Base-by-base conservation (phyloP, 2,329 filamentous ascomycete genomes). In the Thielaviopsis populi region DNA sequence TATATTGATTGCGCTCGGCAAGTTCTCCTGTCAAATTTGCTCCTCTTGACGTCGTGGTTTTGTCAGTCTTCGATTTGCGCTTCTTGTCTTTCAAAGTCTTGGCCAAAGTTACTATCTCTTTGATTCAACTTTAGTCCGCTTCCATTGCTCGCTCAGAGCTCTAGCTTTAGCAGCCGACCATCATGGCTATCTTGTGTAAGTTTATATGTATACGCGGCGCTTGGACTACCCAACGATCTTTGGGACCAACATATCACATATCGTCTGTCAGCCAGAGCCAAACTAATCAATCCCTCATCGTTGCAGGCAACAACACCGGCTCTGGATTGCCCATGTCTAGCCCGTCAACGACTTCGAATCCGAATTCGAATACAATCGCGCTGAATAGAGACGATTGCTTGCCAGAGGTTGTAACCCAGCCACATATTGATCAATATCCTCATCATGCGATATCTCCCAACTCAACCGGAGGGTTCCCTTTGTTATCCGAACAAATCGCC, bases 171-270 rank as follows among this genome's bases (percentile, higher is more conserved):
- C 42, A 46, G 17, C n/a, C 42, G 3, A 4, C 6, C 37, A 56
- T 33, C 27, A 56, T 56, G 53, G 53, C 24, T 33, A 56, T 56
- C n/a, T 2, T 56, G n/a, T 56, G 53, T 56, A 56, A 56, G 53
- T 37, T 56, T 15, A 15, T 8, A 24, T 33, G 15, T 56, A 10
- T 37, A 37, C 30, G 8, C 8, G 30, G 30, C 27, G 53, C 53
- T 56, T 56, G 30, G 53, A 33, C 27, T 56, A 3, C 27, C 30
- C n/a, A 17, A 19, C 53, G 53, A 37, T 56, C 53, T 17, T n/a
- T 50, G 15, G 7, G 46, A 22, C 46, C 3, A 50, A 50, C 46
- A 22, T n/a, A 43, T 5, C 43, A 11, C n/a, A n/a, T n/a, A n/a
- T n/a, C n/a, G n/a, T 22, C 43, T 24, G 13, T 11, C 43, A 50